Evolutionary conservation across 306 rosid species (phyloP).

Genomic region (Pueraria montana): DNA sequence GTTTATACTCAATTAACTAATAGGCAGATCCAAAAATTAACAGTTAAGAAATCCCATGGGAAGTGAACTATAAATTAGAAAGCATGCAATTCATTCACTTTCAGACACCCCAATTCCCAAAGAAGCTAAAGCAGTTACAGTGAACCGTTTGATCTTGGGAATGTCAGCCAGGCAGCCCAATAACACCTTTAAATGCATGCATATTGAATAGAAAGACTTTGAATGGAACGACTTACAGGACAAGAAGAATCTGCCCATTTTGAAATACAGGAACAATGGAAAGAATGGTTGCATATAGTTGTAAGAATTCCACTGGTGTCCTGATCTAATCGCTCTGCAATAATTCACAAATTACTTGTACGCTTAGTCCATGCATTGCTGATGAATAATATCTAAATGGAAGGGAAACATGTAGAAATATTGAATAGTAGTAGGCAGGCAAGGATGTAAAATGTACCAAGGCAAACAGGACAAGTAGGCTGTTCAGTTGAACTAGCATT

Average conservation of each 20-base stretch:
- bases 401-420: background rate
- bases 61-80: constrained; percentile 29
- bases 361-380: background rate
- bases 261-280: constrained; percentile 95
- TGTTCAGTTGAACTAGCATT: constrained; percentile 80
- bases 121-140: constrained; percentile 21
- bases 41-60: constrained; percentile 19
- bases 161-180: too few species aligned
- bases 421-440: background rate
- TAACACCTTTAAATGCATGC: too few species aligned
- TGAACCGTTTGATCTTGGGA: background rate
- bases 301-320: constrained; percentile 90
- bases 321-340: constrained; percentile 91
- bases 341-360: too few species aligned
- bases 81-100: background rate
- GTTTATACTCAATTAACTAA: constrained; percentile 17
- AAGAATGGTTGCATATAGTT: constrained; percentile 97
- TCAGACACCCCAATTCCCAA: constrained; percentile 30
- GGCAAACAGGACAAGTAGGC: constrained; percentile 94
- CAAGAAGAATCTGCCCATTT: constrained; percentile 98
- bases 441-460: constrained; percentile 61
- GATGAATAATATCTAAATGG: background rate
- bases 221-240: constrained; percentile 70
- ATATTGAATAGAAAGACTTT: constrained; percentile 12
- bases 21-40: constrained; percentile 3